Evolutionary conservation across 441 rosid species (phyloP).

Genomic region (Corymbia calophylla): DNA sequence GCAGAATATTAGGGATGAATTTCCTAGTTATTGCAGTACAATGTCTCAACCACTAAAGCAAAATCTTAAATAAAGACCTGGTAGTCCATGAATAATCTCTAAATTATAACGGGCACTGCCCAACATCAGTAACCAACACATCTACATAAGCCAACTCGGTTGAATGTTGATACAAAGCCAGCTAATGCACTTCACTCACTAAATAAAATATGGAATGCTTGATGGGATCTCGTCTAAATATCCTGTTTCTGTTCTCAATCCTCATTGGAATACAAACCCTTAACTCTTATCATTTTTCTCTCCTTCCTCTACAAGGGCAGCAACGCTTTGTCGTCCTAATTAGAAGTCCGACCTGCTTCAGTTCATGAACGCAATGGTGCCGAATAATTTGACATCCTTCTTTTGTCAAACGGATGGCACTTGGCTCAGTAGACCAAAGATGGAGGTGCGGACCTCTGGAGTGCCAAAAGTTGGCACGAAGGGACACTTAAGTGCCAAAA

Average conservation of each 20-base stretch:
- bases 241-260: neutral
- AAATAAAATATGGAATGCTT: neutral
- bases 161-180: fast-evolving
- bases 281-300: neutral
- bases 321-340: neutral
- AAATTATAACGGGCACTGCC: neutral
- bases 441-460: too few relatives aligned
- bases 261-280: neutral
- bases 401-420: neutral
- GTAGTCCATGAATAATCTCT: neutral
- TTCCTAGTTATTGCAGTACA: neutral
- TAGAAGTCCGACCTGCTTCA: neutral
- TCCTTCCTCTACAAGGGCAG: neutral
- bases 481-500: too few relatives aligned
- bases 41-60: neutral
- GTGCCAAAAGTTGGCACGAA: too few relatives aligned
- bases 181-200: neutral
- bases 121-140: neutral
- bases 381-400: neutral
- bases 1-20: neutral
- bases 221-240: neutral
- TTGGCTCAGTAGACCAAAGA: neutral
- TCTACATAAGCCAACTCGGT: neutral
- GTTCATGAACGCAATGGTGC: neutral
- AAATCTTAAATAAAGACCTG: neutral